Percentiles rank a stretch among this genome's conserved stretches.
Conservation (phyloP, 2,329 filamentous ascomycete genomes). For the Hypocrella siamensis region DNA sequence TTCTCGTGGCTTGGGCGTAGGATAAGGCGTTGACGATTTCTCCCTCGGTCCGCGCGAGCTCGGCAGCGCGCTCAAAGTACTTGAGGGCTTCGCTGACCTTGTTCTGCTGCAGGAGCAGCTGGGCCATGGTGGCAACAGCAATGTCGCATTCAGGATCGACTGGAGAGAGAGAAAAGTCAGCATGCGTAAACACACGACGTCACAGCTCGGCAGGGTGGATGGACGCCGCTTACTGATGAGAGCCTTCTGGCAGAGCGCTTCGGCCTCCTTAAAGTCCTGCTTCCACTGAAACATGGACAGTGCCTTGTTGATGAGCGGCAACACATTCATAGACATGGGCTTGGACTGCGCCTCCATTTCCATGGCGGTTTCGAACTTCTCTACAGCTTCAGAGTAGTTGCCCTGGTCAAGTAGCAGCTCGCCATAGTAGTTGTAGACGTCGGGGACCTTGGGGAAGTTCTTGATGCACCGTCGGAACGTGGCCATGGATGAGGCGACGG, state of each 20-base stretch:
- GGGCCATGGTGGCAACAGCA: conserved; percentile 95
- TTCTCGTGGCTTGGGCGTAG: conserved; percentile 92
- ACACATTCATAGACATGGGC: conserved; percentile 90
- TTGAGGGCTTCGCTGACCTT: conserved; percentile 89
- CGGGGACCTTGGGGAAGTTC: conserved; percentile 91
- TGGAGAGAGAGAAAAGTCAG: conserved; percentile 17
- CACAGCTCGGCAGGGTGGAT: not conserved
- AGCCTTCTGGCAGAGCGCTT: conserved; percentile 93
- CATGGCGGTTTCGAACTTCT: conserved; percentile 97
- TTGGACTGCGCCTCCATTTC: conserved; percentile 95
- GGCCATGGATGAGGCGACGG: conserved; percentile 92
- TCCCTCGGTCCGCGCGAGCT: conserved; percentile 83
- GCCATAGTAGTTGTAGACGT: conserved; percentile 99
- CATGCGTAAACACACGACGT: not conserved
- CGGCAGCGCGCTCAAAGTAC: conserved; percentile 93
- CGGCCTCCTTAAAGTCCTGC: conserved; percentile 85
- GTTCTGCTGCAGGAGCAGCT: conserved; percentile 91
- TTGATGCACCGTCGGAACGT: conserved; percentile 96
- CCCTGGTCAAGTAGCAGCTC: conserved; percentile 93
- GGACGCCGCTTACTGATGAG: conserved; percentile 64
- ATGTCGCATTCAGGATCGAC: conserved; percentile 98
- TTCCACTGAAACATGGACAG: conserved; percentile 97
- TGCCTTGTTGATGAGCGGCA: conserved; percentile 97
- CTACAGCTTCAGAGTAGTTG: conserved; percentile 87
- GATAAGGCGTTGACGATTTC: conserved; percentile 94